Evolutionary conservation across 805 yeast species (phyloP).

Genomic region (Geotrichum ghanense): DNA sequence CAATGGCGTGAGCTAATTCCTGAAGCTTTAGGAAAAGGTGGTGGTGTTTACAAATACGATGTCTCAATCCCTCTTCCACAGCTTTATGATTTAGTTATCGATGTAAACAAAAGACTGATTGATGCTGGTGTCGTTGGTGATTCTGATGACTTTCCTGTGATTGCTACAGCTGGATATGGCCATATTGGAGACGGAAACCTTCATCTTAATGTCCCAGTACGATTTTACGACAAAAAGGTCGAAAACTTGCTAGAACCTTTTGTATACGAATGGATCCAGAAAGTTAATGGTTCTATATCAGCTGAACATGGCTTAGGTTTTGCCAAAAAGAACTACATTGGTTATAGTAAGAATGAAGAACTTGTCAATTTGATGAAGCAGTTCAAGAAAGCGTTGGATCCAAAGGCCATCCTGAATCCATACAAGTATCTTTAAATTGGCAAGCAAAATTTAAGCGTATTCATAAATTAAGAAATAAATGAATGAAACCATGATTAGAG

Average conservation of each 20-base stretch:
- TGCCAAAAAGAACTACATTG: constrained; percentile 85
- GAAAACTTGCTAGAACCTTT: constrained; percentile 84
- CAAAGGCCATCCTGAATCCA: constrained; percentile 86
- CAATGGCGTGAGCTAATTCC: constrained; percentile 92
- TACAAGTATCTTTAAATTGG: constrained; percentile 60
- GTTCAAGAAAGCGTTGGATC: constrained; percentile 76
- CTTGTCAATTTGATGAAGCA: constrained; percentile 69
- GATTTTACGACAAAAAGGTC: constrained; percentile 67
- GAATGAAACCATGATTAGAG: too few relatives aligned
- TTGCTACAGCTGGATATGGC: constrained; percentile 92
- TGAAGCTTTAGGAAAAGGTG: constrained; percentile 73
- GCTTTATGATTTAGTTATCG: constrained; percentile 74
- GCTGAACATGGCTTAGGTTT: constrained; percentile 98
- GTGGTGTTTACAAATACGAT: constrained; percentile 96
- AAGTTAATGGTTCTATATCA: constrained; percentile 67
- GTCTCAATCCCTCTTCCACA: constrained; percentile 81
- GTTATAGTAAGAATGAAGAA: constrained; percentile 64
- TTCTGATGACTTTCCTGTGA: constrained; percentile 60
- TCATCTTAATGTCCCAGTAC: constrained; percentile 85
- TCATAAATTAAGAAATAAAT: too few relatives aligned
- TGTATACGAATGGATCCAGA: constrained; percentile 77
- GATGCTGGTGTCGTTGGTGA: constrained; percentile 51
- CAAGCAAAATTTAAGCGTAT: background rate
- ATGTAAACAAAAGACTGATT: constrained; percentile 48
- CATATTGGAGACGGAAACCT: constrained; percentile 96